Conservation (phyloP, 345 rosid species). For the Conringia planisiliqua region DNA sequence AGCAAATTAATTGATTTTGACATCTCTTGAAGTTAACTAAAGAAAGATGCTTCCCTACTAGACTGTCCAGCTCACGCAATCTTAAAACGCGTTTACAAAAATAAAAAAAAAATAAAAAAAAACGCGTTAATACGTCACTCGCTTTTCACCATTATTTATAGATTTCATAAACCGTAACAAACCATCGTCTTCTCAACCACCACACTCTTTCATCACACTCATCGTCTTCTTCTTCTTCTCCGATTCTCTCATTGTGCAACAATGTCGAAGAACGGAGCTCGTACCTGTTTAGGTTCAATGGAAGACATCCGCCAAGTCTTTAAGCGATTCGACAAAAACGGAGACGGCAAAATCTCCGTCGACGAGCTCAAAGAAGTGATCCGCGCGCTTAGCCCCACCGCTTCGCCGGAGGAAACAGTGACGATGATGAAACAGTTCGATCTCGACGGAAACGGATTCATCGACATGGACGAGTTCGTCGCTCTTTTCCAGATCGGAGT, state of each 20-base stretch:
- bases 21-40: no score
- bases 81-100: slow-evolving; percentile 16
- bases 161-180: neutral
- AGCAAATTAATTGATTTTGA: no score
- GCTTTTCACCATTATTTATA: neutral
- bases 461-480: slow-evolving; percentile 75
- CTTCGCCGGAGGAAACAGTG: slow-evolving; percentile 50
- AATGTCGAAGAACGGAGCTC: slow-evolving; percentile 21
- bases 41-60: neutral
- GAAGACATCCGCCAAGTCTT: slow-evolving; percentile 61
- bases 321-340: slow-evolving; percentile 74
- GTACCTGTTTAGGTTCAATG: slow-evolving; percentile 39
- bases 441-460: slow-evolving; percentile 79
- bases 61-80: slow-evolving; percentile 27
- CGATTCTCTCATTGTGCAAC: neutral
- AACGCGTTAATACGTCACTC: slow-evolving; percentile 34
- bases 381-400: slow-evolving; percentile 45
- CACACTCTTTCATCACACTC: neutral
- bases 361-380: slow-evolving; percentile 64
- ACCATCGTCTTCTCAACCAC: neutral
- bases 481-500: slow-evolving; percentile 31
- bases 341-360: slow-evolving; percentile 85
- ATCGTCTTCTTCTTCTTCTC: neutral
- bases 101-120: neutral
- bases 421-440: slow-evolving; percentile 75